Evolutionary conservation across 495 filamentous ascomycete species (phyloP), one percentile per base, ranked within the genome.

Genomic region (Penicillium arizonense): DNA sequence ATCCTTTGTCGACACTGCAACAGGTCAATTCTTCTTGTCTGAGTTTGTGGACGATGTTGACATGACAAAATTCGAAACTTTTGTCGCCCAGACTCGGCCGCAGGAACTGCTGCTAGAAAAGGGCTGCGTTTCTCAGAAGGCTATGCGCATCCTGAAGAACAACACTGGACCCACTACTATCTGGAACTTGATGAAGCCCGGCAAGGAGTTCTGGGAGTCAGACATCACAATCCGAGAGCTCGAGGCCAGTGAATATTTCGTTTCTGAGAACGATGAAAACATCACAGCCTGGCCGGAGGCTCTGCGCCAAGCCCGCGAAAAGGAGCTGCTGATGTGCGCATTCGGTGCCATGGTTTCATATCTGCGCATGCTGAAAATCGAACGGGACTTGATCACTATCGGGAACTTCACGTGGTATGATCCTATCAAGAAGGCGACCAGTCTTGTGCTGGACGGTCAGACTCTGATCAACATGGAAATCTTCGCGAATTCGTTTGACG

Each of bases 401-500:
- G 89, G 91, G 52, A 96, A 95, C 62, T 96, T 99, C 60, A 80
- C 78, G 13, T 88, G 85, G 83, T 97, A 99, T 63, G 90, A 89
- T 66, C 95, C 95, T 2, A 97, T 99, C 53, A 87, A 87, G 57
- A 95, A 94, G 68, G 89, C 92, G 3, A 89, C 91, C 7, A 97
- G 89, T 36, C 77, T 99, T 46, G 89, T 99, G 34, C 77, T 99
- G 2, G 95, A 99, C 63, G 95, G 95, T 18, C 93, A 99, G 65
- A 97, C 90, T 18, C 80, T 99, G 49, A 94, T 96, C 73, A 99
- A 99, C 65, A 84, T 99, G 47, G 95, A 99, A 66, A 86, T 98
- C 8, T 97, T 99, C 59, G 82, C 90, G 44, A 99, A 99, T 71
- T 95, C 87, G 1, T 90, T 88, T 58, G 93, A 97, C 66, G 93